A percentile compares a stretch with the other conserved stretches of the same genome.
phyloP scores from a whole-genome alignment of 306 rosid species.

The Cucumis hystrix region DNA sequence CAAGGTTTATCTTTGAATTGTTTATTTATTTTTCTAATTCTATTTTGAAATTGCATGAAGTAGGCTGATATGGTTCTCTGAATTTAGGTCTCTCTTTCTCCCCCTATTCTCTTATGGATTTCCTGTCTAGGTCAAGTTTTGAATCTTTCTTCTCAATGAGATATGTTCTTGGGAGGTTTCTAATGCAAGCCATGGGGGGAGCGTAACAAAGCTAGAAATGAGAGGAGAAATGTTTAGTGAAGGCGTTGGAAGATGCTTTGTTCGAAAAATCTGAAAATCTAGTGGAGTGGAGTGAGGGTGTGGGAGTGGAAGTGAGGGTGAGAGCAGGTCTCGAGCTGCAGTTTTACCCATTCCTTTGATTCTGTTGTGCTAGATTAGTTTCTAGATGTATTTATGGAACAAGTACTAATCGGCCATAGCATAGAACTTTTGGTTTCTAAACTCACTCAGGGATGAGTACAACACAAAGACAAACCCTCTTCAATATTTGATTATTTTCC shows the following conservation, averaged over 20 bases:
- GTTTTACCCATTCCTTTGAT: not conserved
- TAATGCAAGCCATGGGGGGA: not conserved
- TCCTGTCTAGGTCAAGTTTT: not conserved
- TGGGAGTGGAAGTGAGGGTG: not conserved
- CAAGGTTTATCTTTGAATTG: slow-evolving; percentile 48
- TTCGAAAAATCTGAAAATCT: too few relatives aligned
- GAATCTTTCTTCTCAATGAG: not conserved
- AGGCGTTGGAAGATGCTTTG: not conserved
- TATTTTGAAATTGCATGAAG: not conserved
- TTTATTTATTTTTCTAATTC: not conserved
- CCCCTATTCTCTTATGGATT: not conserved
- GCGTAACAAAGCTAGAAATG: not conserved
- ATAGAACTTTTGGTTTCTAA: not conserved
- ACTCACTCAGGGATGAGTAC: not conserved
- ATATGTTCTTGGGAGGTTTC: not conserved
- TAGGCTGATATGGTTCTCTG: not conserved
- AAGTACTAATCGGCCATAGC: not conserved
- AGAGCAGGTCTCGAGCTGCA: not conserved
- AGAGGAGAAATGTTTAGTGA: not conserved
- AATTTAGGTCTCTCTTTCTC: not conserved
- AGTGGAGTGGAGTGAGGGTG: not conserved
- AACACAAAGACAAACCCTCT: not conserved
- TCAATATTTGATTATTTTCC: not conserved
- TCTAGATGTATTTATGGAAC: not conserved
- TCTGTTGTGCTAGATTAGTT: not conserved